These are phyloP conservation scores for Microascus cirrosus DNA, from an alignment of 2,329 filamentous ascomycete genomes.

Conservation along the genomic window DNA sequence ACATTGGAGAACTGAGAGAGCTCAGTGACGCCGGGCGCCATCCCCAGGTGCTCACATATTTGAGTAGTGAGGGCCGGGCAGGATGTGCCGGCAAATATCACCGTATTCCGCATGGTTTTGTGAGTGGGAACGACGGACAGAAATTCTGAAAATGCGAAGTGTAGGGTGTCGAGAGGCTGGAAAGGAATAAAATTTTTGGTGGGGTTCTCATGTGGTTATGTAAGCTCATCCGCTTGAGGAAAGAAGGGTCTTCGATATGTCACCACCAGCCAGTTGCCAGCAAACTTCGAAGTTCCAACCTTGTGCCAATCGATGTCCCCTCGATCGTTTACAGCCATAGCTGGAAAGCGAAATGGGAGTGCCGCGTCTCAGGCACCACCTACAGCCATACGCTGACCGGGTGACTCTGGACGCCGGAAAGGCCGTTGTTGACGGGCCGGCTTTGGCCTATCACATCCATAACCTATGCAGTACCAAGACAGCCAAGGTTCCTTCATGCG, in stretches of 20 bases:
- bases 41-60: conserved; percentile 59
- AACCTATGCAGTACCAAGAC: conserved; percentile 40
- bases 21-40: conserved; percentile 52
- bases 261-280: background rate
- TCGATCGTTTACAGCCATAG: background rate
- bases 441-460: conserved; percentile 64
- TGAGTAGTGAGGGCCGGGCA: conserved; percentile 53
- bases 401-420: conserved; percentile 26
- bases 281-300: too few species aligned
- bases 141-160: conserved; percentile 7
- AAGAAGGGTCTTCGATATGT: background rate
- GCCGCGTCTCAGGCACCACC: conserved; percentile 37
- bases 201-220: background rate
- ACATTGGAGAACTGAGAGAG: conserved; percentile 62
- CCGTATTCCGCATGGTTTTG: conserved; percentile 48
- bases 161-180: conserved; percentile 12
- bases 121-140: conserved; percentile 11
- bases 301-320: too few species aligned
- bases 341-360: conserved; percentile 40
- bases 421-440: conserved; percentile 65
- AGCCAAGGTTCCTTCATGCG: conserved; percentile 48
- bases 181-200: background rate
- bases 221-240: background rate
- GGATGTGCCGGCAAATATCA: conserved; percentile 58
- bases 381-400: conserved; percentile 39